These are phyloP conservation scores for Scheffersomyces ergatensis DNA, from an alignment of 805 yeast species.

Conservation along the genomic window DNA sequence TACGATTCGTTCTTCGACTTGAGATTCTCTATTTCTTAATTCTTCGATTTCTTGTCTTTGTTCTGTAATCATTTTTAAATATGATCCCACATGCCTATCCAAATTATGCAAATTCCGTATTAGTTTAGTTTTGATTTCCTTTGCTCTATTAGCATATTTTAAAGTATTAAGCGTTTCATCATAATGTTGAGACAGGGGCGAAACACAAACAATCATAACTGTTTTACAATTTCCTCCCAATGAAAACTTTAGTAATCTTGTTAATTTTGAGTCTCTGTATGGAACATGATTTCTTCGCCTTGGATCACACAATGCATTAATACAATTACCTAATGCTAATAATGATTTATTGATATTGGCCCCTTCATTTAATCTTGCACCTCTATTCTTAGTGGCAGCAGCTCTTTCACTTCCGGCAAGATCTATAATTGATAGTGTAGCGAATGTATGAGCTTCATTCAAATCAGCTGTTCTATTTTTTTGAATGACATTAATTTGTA, in stretches of 20 bases:
- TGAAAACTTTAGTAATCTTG: conserved; percentile 82
- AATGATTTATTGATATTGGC: conserved; percentile 90
- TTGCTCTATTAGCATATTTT: conserved; percentile 89
- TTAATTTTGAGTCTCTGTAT: conserved; percentile 85
- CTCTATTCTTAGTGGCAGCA: conserved; percentile 81
- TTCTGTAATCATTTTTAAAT: conserved; percentile 78
- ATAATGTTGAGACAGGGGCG: conserved; percentile 83
- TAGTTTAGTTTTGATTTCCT: conserved; percentile 81
- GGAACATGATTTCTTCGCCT: conserved; percentile 74
- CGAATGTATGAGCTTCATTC: conserved; percentile 66
- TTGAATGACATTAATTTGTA: conserved; percentile 73
- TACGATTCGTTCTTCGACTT: conserved; percentile 37
- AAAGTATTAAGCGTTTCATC: conserved; percentile 92
- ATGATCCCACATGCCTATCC: conserved; percentile 82
- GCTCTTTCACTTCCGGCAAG: conserved; percentile 96
- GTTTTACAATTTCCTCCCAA: conserved; percentile 94
- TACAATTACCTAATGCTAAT: conserved; percentile 89
- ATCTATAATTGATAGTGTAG: conserved; percentile 85
- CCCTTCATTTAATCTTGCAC: conserved; percentile 80
- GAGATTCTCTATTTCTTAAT: conserved; percentile 52
- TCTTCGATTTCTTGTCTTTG: conserved; percentile 74
- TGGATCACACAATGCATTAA: conserved; percentile 83
- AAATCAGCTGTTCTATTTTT: conserved; percentile 59
- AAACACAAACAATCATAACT: conserved; percentile 91
- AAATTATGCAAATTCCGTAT: conserved; percentile 71